Base-by-base conservation (phyloP, 176 grass and related monocot species). In the Cocos nucifera region DNA sequence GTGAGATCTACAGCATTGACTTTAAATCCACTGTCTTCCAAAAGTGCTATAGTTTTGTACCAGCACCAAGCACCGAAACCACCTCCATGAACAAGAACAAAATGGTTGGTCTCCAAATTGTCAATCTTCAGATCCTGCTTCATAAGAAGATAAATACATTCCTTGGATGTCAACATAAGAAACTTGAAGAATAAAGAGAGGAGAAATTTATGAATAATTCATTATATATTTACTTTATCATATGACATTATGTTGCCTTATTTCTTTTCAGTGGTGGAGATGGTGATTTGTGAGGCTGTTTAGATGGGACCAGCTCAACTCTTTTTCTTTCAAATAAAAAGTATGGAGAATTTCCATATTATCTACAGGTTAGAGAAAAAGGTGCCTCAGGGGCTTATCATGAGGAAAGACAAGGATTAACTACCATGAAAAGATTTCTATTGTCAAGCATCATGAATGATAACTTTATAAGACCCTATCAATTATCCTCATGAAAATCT, bases 31-130 rank as follows among this genome's bases (percentile, higher is more conserved):
- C 84, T 83, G 62, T 86, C 88, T 77, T 98, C 87, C 49, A 98
- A 71, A 68, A 98, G 81, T 65, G 93, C 69, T 68, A 92, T 98
- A 55, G 69, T 89, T 76, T 92, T 98, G 71, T 98, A 92, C 93
- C 93, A 98, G 57, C 93, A 92, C 93, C 93, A 98, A 67, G 93
- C 93, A 76, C 93, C 93, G 78, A 98, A 98, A 29, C 93, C 93
- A 32, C 87, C 87, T 71, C 93, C 88, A 61, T 98, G 87, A 54
- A 98, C 88, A 69, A 98, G 81, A 88, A 92, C 84, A 71, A 98
- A 80, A 66, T 69, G 58, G 22, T 81, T 86, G 29, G 83, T 89
- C 73, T 98, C 93, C 59, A 98, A 71, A 66, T 86, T 79, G 39
- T 89, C 81, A 19, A 75, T 66, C 8, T 81, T 86, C 57, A 92